Percentiles rank a stretch among this genome's conserved stretches.
phyloP scores from a whole-genome alignment of 75 land plant genomes.

The Selaginella moellendorffii region DNA sequence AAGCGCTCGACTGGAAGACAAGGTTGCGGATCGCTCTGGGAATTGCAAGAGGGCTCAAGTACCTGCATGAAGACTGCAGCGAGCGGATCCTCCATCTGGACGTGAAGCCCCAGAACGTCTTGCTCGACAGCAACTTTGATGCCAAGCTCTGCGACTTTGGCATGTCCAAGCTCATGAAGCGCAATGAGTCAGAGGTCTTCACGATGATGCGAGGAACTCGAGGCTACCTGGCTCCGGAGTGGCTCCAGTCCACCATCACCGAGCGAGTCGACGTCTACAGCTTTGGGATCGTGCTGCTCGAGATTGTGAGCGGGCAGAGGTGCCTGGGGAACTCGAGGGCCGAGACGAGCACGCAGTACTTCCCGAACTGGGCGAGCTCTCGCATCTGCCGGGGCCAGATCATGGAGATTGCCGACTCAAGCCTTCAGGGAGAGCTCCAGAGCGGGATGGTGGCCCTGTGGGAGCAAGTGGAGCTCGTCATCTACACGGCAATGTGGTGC shows the following conservation, averaged over 20 bases:
- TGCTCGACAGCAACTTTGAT: not conserved
- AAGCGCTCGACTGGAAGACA: too few relatives aligned
- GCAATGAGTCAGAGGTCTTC: not conserved
- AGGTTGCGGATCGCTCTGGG: not conserved
- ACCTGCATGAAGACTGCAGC: not conserved
- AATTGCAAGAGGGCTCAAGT: not conserved
- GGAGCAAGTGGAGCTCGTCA: not conserved
- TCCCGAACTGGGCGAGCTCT: not conserved
- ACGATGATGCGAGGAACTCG: not conserved
- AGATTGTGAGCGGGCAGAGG: conserved; percentile 2
- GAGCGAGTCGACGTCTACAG: not conserved
- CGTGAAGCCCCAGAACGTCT: not conserved
- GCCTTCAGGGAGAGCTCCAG: not conserved
- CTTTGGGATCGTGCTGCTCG: not conserved
- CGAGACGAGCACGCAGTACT: not conserved
- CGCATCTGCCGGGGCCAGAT: not conserved
- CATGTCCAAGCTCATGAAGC: not conserved
- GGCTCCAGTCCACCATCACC: not conserved
- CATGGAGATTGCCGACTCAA: not conserved
- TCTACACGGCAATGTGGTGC: not conserved
- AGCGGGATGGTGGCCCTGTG: not conserved
- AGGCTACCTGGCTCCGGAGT: not conserved
- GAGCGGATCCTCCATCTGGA: not conserved
- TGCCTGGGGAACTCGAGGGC: not conserved
- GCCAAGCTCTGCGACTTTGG: not conserved